A percentile compares a stretch with the other conserved stretches of the same genome.
Evolutionary conservation across 176 grass and related monocot genomes (phyloP).

Genomic region (Metroxylon sagu): DNA sequence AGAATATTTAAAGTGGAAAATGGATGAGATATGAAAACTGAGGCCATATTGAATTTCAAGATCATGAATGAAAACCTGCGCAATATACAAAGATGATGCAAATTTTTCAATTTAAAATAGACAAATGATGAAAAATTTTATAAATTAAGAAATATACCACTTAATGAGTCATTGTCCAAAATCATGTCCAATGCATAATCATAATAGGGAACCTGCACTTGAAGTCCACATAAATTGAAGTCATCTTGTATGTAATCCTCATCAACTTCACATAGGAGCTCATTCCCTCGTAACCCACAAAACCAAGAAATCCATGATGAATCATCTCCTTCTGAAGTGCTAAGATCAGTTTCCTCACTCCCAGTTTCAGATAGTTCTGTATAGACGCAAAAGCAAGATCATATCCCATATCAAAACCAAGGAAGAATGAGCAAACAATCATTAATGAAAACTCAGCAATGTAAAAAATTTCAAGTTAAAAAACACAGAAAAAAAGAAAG

Average conservation of each 20-base stretch:
- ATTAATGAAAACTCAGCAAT: too few species aligned
- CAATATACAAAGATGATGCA: too few species aligned
- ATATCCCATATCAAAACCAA: not conserved
- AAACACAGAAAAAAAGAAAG: not conserved
- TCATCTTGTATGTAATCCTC: conserved; percentile 26
- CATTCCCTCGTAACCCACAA: conserved; percentile 21
- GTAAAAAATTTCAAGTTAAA: not conserved
- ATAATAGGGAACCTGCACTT: conserved; percentile 11
- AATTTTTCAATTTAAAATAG: too few species aligned
- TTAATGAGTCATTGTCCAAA: conserved; percentile 19
- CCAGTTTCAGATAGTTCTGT: conserved; percentile 8
- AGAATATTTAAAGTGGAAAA: too few species aligned
- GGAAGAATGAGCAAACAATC: not conserved
- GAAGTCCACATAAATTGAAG: conserved; percentile 22
- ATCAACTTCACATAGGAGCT: conserved; percentile 22
- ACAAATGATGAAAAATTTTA: not conserved
- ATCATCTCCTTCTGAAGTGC: conserved; percentile 17
- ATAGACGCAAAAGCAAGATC: not conserved
- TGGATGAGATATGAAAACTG: too few species aligned
- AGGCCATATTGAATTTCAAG: too few species aligned
- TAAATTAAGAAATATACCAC: conserved; percentile 4
- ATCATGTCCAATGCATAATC: conserved; percentile 24
- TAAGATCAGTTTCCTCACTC: conserved; percentile 22
- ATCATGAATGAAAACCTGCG: too few species aligned
- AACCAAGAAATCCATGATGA: conserved; percentile 27